phyloP scores from a whole-genome alignment of 148 eudicot species.

The Mesembryanthemum crystallinum region DNA sequence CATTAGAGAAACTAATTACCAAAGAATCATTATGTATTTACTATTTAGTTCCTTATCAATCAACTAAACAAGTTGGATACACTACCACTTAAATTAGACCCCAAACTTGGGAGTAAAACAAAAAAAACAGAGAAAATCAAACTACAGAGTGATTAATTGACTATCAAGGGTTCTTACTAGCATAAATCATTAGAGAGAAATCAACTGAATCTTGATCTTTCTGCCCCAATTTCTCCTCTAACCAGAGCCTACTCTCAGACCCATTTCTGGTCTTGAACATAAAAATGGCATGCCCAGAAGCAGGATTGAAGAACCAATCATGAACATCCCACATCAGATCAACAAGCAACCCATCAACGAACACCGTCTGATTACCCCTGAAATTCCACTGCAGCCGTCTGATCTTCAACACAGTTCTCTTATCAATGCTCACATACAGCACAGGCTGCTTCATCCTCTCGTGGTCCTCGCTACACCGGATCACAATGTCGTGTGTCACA shows the following conservation, averaged over 20 bases:
- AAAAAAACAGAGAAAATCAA: not conserved
- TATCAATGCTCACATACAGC: constrained; percentile 62
- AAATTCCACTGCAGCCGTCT: constrained; percentile 87
- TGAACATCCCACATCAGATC: constrained; percentile 96
- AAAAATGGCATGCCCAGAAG: constrained; percentile 57
- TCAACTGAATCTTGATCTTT: constrained; percentile 44
- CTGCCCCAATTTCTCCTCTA: constrained; percentile 52
- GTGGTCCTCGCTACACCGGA: constrained; percentile 47
- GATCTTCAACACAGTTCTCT: constrained; percentile 59
- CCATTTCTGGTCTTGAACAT: constrained; percentile 88
- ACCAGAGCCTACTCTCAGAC: constrained; percentile 75
- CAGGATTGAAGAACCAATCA: constrained; percentile 64
- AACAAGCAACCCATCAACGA: constrained; percentile 72
- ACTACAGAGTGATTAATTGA: not conserved
- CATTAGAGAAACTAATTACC: not conserved
- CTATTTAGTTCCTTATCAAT: constrained; percentile 8
- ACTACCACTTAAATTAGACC: not conserved
- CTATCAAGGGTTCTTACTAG: constrained; percentile 47
- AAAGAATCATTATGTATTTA: constrained; percentile 21
- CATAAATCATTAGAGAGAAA: constrained; percentile 71
- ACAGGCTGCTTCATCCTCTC: constrained; percentile 55
- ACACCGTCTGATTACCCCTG: constrained; percentile 80
- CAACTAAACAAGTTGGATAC: constrained; percentile 23
- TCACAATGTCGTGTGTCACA: constrained; percentile 52
- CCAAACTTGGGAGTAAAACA: not conserved